These are phyloP conservation scores for Meira nashicola DNA, from an alignment of 1,284 basidiomycete genomes.

Conservation along the genomic window DNA sequence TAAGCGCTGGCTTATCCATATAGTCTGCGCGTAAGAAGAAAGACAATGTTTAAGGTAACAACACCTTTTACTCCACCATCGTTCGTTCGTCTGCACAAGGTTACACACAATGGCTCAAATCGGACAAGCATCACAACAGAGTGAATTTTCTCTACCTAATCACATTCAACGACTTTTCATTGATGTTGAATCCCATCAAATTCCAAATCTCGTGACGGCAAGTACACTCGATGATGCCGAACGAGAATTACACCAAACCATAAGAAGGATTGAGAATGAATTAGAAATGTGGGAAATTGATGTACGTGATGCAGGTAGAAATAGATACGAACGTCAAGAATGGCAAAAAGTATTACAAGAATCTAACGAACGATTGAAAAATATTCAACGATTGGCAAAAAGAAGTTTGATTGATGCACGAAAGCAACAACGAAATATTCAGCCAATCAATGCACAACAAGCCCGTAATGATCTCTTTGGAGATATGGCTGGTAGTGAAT, in stretches of 20 bases:
- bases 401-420: background rate
- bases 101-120: too few relatives aligned
- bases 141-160: too few relatives aligned
- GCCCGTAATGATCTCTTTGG: constrained; percentile 2
- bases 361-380: background rate
- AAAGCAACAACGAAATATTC: background rate
- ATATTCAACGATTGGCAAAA: background rate
- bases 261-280: background rate
- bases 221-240: background rate
- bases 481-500: constrained; percentile 5
- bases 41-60: too few relatives aligned
- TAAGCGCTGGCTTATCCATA: too few relatives aligned
- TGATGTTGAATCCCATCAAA: constrained; percentile 1
- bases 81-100: too few relatives aligned
- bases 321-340: background rate
- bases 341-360: background rate
- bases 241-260: background rate
- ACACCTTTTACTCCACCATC: too few relatives aligned
- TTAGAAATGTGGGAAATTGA: background rate
- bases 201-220: background rate
- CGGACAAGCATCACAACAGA: too few relatives aligned
- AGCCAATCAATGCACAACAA: background rate
- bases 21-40: too few relatives aligned
- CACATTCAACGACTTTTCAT: background rate
- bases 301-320: background rate